phyloP scores from a whole-genome alignment of 2,329 filamentous ascomycete genomes.

The Huntiella bhutanensis region DNA sequence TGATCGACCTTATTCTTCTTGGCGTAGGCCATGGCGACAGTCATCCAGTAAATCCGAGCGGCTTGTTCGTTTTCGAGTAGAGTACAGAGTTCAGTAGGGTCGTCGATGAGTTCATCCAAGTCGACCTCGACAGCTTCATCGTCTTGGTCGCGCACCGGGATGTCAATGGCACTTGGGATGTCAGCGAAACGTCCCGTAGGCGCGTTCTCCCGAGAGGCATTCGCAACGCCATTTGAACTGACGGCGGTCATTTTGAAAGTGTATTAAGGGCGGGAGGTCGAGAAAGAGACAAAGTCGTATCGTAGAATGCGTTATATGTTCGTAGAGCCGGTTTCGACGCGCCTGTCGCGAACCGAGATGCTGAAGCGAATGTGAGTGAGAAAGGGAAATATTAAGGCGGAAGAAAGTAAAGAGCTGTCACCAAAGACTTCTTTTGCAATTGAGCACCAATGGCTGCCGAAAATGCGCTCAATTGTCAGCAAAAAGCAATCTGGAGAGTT shows the following conservation, averaged over 20 bases:
- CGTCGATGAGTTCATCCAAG: conserved; percentile 75
- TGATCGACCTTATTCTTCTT: conserved; percentile 90
- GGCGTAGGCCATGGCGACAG: conserved; percentile 88
- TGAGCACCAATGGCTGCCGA: background rate
- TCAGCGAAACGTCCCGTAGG: conserved; percentile 42
- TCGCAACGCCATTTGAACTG: conserved; percentile 23
- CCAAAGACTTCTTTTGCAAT: background rate
- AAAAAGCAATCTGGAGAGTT: background rate
- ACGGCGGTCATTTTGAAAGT: conserved; percentile 7
- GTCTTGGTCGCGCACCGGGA: conserved; percentile 45
- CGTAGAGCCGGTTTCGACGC: background rate
- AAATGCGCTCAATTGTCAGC: background rate
- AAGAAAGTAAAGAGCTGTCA: background rate
- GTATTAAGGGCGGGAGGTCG: background rate
- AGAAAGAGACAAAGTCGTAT: background rate
- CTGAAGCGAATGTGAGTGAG: background rate
- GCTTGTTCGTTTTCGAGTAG: conserved; percentile 88
- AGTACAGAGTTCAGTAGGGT: conserved; percentile 85
- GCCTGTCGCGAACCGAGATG: background rate
- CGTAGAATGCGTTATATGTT: too few relatives aligned
- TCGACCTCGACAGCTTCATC: conserved; percentile 79
- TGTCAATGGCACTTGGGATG: conserved; percentile 46
- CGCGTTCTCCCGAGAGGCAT: conserved; percentile 19
- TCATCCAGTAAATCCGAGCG: conserved; percentile 89
- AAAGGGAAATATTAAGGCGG: background rate